Evolutionary conservation across 164 flowering plant species (phyloP), one percentile per base, ranked within the genome.

Genomic region (Liriodendron chinense): DNA sequence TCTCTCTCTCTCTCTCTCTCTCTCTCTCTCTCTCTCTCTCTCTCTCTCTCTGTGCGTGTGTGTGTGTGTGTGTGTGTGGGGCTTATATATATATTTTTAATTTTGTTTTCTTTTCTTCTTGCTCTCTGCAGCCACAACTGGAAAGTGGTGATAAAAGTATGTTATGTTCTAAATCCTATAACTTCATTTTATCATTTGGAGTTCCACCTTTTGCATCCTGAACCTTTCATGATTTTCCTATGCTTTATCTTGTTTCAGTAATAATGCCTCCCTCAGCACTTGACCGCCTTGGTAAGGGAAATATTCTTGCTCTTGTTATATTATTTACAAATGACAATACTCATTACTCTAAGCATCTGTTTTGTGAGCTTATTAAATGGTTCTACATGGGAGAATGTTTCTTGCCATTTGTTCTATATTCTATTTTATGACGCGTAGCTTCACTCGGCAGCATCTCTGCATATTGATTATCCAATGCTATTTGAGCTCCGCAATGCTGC

Each of bases 391-490:
- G 26, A 24, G 22, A 4, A 64, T 64, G 13, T 23, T 64, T 64
- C 13, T 64, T 64, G 62, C n/a, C 62, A 57, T 57, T 10, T 57
- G 62, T 57, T 57, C n/a, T 57, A 57, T 3, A 4, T 57, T 64
- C 67, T 22, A 3, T 23, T 22, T 21, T 67, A 28, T 67, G 47
- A 67, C 7, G 26, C 48, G 24, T 22, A 21, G 3, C 6, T 47
- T 66, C 34, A 20, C 71, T 69, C 16, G 76, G 77, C 85, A 91
- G 93, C 91, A 53, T 87, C 90, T 53, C 85, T 91, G 61, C 89
- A 88, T 59, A 92, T 96, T 81, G 98, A 96, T 75, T 96, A 94
- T 77, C 99, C 98, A 25, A 96, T 96, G 99, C 77, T 96, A 81
- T 96, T 96, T 83, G 96, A 96, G 83, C 92, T 96, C 57, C 87